Percentiles rank a stretch among this genome's conserved stretches.
phyloP scores from a whole-genome alignment of 2,329 filamentous ascomycete genomes.

The Ilyonectria mors-panacis region DNA sequence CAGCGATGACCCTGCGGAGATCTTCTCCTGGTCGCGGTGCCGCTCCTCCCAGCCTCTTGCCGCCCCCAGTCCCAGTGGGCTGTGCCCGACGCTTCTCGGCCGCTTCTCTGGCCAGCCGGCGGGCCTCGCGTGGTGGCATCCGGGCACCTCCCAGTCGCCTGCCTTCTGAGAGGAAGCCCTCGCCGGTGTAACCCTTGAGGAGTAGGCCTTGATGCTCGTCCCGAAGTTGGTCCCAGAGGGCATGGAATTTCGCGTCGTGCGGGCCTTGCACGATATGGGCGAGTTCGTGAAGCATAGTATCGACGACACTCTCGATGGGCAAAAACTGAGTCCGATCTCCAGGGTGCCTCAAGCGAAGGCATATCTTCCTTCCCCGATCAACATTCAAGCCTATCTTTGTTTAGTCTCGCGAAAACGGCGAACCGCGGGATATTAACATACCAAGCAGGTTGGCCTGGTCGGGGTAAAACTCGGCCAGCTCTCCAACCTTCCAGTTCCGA shows the following conservation, averaged over 20 bases:
- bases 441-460: constrained; percentile 81
- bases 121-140: constrained; percentile 81
- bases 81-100: constrained; percentile 78
- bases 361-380: constrained; percentile 83
- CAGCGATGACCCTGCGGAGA: constrained; percentile 79
- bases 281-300: constrained; percentile 96
- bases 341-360: constrained; percentile 84
- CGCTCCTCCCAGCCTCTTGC: constrained; percentile 80
- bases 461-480: constrained; percentile 89
- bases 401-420: constrained; percentile 11
- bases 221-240: constrained; percentile 89
- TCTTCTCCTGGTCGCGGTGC: constrained; percentile 70
- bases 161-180: constrained; percentile 86
- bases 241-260: constrained; percentile 87
- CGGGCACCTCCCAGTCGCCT: constrained; percentile 76
- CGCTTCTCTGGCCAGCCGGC: constrained; percentile 79
- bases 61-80: constrained; percentile 75
- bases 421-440: constrained; percentile 44
- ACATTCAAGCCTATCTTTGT: constrained; percentile 77
- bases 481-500: constrained; percentile 82
- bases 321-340: constrained; percentile 83
- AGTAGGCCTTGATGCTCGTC: constrained; percentile 85
- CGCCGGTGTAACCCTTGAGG: constrained; percentile 89
- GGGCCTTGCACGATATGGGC: constrained; percentile 89
- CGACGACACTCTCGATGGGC: constrained; percentile 83